These are phyloP conservation scores for Anisodus tanguticus DNA, from an alignment of 257 asterid genomes.

Conservation along the genomic window DNA sequence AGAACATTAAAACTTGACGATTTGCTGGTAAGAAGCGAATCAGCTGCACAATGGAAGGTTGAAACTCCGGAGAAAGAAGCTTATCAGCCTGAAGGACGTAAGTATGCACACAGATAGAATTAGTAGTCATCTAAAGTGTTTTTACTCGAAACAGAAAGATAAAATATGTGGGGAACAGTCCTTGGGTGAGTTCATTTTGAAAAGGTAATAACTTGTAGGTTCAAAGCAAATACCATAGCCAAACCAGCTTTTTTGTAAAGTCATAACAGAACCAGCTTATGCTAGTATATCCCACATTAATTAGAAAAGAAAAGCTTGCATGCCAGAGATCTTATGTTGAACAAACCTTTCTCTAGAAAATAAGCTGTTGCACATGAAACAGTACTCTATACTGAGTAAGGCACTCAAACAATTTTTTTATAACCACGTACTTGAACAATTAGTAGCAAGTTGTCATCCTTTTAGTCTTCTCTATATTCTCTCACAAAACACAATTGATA, in stretches of 20 bases:
- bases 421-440: not conserved
- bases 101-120: conserved; percentile 25
- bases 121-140: not conserved
- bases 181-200: not conserved
- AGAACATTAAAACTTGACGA: conserved; percentile 90
- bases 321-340: not conserved
- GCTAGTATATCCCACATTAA: not conserved
- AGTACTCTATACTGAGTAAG: not conserved
- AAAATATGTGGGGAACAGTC: not conserved
- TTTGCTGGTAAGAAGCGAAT: conserved; percentile 70
- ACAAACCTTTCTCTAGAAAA: not conserved
- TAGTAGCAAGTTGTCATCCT: not conserved
- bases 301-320: not conserved
- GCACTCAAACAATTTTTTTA: not conserved
- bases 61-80: conserved; percentile 93
- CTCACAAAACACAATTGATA: conserved; percentile 6
- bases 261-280: not conserved
- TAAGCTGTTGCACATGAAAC: not conserved
- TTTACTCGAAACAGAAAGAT: conserved; percentile 5
- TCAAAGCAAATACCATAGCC: not conserved
- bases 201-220: not conserved
- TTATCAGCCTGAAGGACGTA: conserved; percentile 80
- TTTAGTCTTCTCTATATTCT: conserved; percentile 8
- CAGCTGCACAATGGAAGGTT: conserved; percentile 83
- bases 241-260: not conserved